Conservation (phyloP, 768 basidiomycete genomes). For the Podaxis sp. region DNA sequence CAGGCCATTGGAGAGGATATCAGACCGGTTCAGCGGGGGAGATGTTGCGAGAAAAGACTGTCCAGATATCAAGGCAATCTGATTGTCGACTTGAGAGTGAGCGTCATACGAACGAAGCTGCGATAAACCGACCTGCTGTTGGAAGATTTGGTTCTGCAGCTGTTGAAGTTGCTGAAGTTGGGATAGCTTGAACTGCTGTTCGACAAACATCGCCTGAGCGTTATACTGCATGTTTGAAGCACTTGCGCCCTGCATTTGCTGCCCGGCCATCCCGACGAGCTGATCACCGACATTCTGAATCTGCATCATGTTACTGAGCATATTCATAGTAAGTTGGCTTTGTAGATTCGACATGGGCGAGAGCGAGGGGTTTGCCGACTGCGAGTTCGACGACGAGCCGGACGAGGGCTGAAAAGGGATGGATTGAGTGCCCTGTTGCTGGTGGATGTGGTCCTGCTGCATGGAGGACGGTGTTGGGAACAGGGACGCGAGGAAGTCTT, state of each 20-base stretch:
- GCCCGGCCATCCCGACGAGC: constrained; percentile 17
- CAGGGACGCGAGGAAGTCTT: constrained; percentile 24
- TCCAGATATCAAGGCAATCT: constrained; percentile 73
- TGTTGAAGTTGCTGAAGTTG: constrained; percentile 79
- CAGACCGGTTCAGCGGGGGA: constrained; percentile 43
- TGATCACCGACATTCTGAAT: constrained; percentile 43
- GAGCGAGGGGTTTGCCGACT: background rate
- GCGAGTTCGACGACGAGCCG: constrained; percentile 5
- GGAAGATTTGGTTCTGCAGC: constrained; percentile 82
- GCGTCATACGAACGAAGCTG: constrained; percentile 11
- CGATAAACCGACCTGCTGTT: constrained; percentile 70
- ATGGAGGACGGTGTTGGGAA: constrained; percentile 14
- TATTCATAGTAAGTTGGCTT: constrained; percentile 47
- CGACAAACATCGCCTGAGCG: constrained; percentile 58
- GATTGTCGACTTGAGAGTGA: constrained; percentile 12
- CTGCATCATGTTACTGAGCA: constrained; percentile 52
- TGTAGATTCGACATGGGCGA: constrained; percentile 17
- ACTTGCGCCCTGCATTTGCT: background rate
- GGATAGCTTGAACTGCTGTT: constrained; percentile 77
- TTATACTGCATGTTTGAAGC: constrained; percentile 24
- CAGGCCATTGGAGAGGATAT: constrained; percentile 17
- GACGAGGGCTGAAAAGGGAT: constrained; percentile 10
- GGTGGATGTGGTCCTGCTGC: constrained; percentile 12
- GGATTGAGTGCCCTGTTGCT: background rate
- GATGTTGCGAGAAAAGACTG: constrained; percentile 25